Evolutionary conservation across 305 asterid genomes (phyloP).

Genomic region (Striga hermonthica): DNA sequence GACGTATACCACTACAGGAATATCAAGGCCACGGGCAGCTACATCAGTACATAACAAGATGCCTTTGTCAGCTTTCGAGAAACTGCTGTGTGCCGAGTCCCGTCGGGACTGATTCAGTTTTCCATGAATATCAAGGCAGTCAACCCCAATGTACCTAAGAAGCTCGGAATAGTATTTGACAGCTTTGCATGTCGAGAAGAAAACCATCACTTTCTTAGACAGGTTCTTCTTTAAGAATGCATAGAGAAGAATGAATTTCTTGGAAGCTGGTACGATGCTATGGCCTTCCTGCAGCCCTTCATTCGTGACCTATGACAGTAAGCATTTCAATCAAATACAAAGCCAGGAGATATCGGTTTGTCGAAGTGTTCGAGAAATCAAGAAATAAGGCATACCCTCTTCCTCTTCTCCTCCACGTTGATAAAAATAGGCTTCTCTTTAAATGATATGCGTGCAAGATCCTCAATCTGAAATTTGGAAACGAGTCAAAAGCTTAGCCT

Average conservation of each 20-base stretch:
- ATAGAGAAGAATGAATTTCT: conserved; percentile 67
- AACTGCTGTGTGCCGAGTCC: neutral
- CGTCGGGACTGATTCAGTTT: conserved; percentile 54
- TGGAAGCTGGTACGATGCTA: conserved; percentile 59
- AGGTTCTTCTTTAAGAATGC: conserved; percentile 68
- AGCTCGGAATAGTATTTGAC: conserved; percentile 70
- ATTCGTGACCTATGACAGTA: conserved; percentile 49
- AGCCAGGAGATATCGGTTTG: neutral
- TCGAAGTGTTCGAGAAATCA: neutral
- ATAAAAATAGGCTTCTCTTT: conserved; percentile 53
- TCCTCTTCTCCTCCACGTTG: conserved; percentile 70
- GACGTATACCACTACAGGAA: conserved; percentile 70
- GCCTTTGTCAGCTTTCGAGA: conserved; percentile 57
- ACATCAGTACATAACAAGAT: conserved; percentile 49
- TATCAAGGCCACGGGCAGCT: conserved; percentile 64
- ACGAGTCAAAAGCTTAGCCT: neutral
- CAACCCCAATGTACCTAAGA: conserved; percentile 56
- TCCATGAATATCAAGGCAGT: conserved; percentile 65
- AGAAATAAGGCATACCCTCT: conserved; percentile 41
- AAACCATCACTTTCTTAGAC: conserved; percentile 83
- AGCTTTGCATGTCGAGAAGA: conserved; percentile 79
- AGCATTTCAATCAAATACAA: neutral
- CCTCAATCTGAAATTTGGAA: conserved; percentile 56
- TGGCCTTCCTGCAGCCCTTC: conserved; percentile 77
- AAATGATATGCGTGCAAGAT: conserved; percentile 78